Conservation (phyloP, 139 green algal genomes). For the Axilococcus clingmanii region DNA sequence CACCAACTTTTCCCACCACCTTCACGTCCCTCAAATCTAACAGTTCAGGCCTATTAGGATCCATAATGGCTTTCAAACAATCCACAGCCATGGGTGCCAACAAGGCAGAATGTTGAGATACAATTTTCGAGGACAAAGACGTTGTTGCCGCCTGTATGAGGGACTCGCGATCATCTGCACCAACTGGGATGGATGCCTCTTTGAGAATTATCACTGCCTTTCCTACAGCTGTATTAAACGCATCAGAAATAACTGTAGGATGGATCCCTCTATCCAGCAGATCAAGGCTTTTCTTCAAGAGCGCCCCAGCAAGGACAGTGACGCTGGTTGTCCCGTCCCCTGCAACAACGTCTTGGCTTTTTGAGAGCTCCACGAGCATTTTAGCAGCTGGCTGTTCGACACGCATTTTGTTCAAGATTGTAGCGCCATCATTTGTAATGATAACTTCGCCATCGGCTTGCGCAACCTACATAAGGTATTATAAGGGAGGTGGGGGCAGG, state of each 20-base stretch:
- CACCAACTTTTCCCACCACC: constrained; percentile 85
- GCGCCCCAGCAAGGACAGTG: constrained; percentile 79
- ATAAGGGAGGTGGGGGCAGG: background rate
- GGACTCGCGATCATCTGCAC: constrained; percentile 79
- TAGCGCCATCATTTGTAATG: constrained; percentile 99
- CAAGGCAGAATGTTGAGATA: constrained; percentile 88
- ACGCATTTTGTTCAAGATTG: constrained; percentile 97
- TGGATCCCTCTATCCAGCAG: constrained; percentile 81
- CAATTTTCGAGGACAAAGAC: constrained; percentile 86
- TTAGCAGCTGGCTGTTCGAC: constrained; percentile 96
- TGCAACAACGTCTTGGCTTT: constrained; percentile 94
- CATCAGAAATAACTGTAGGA: constrained; percentile 92
- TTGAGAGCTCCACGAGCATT: constrained; percentile 98
- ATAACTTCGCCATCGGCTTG: constrained; percentile 88
- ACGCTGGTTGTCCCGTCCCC: constrained; percentile 96
- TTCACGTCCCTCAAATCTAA: constrained; percentile 93
- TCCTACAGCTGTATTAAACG: constrained; percentile 70
- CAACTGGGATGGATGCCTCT: constrained; percentile 69
- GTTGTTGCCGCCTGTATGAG: constrained; percentile 92
- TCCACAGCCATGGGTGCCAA: constrained; percentile 97
- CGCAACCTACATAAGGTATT: constrained; percentile 48
- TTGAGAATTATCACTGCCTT: constrained; percentile 52
- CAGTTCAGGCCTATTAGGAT: constrained; percentile 64
- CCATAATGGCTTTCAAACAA: constrained; percentile 73
- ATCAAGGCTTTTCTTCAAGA: constrained; percentile 85